Evolutionary conservation across 1,284 basidiomycete genomes (phyloP).

Genomic region (Sporisorium scitamineum): DNA sequence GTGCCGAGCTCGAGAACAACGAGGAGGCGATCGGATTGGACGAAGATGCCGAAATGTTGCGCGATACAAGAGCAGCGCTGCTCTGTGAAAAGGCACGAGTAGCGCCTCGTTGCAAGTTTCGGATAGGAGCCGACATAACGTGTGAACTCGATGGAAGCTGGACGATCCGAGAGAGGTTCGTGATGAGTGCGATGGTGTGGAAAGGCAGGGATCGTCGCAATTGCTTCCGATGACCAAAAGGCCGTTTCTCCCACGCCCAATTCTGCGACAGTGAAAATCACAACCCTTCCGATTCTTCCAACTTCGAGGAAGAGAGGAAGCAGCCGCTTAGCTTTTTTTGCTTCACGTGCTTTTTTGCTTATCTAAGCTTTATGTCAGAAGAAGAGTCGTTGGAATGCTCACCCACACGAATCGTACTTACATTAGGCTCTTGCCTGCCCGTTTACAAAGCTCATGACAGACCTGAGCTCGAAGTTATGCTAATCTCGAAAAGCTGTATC

Average conservation of each 20-base stretch:
- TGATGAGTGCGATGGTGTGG: neutral
- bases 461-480: neutral
- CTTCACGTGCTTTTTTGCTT: conserved; percentile 3
- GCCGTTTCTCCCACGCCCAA: neutral
- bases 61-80: conserved; percentile 16
- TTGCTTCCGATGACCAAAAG: neutral
- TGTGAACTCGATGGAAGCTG: conserved; percentile 6
- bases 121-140: conserved; percentile 48
- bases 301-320: neutral
- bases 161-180: neutral
- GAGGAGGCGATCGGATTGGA: conserved; percentile 37
- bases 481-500: neutral
- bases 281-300: conserved; percentile 2
- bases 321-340: neutral
- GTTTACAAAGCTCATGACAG: neutral
- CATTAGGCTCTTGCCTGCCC: neutral
- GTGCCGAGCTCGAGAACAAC: conserved; percentile 16
- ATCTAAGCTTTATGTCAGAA: conserved; percentile 1
- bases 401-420: neutral
- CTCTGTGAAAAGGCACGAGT: conserved; percentile 32
- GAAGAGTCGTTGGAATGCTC: neutral
- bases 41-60: conserved; percentile 20
- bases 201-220: neutral
- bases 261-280: neutral
- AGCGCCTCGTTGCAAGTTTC: conserved; percentile 33